phyloP scores from a whole-genome alignment of 805 yeast genomes.

The Yarrowia sp. region DNA sequence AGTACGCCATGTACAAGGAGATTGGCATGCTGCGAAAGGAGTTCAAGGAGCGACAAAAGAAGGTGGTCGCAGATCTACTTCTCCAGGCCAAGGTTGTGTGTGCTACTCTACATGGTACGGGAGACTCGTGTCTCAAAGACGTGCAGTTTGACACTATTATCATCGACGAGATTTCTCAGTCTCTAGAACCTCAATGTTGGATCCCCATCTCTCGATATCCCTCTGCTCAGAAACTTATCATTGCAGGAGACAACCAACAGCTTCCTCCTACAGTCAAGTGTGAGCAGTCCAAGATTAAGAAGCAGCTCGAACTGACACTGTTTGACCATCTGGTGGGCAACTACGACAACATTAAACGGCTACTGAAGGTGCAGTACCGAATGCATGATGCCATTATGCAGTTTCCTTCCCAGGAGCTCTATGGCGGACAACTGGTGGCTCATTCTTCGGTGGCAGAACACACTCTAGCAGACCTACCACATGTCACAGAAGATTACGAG shows the following conservation, averaged over 20 bases:
- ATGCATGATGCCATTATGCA: constrained; percentile 78
- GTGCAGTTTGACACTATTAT: constrained; percentile 74
- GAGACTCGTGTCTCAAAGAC: constrained; percentile 62
- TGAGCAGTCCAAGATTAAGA: constrained; percentile 43
- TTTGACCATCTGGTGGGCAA: constrained; percentile 73
- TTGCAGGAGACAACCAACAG: constrained; percentile 94
- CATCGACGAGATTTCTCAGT: constrained; percentile 93
- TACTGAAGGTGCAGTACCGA: constrained; percentile 78
- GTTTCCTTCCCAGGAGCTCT: constrained; percentile 68
- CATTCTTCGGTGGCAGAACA: constrained; percentile 54
- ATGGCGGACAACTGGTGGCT: constrained; percentile 61
- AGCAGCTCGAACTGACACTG: constrained; percentile 58
- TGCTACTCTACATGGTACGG: constrained; percentile 85
- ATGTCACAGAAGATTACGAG: constrained; percentile 50
- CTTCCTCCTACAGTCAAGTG: constrained; percentile 82
- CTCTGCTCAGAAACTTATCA: constrained; percentile 54
- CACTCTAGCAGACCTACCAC: constrained; percentile 53
- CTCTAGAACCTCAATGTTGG: constrained; percentile 96
- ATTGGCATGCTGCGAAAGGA: constrained; percentile 70
- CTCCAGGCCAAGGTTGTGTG: constrained; percentile 64
- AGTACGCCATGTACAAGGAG: constrained; percentile 64
- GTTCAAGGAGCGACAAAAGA: constrained; percentile 60
- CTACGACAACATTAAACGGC: constrained; percentile 43
- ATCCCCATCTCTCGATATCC: constrained; percentile 74
- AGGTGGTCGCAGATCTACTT: constrained; percentile 57